A percentile compares a stretch with the other conserved stretches of the same genome.
These are phyloP conservation scores for Brettanomyces custersianus DNA, from an alignment of 805 yeast species.

Conservation along the genomic window DNA sequence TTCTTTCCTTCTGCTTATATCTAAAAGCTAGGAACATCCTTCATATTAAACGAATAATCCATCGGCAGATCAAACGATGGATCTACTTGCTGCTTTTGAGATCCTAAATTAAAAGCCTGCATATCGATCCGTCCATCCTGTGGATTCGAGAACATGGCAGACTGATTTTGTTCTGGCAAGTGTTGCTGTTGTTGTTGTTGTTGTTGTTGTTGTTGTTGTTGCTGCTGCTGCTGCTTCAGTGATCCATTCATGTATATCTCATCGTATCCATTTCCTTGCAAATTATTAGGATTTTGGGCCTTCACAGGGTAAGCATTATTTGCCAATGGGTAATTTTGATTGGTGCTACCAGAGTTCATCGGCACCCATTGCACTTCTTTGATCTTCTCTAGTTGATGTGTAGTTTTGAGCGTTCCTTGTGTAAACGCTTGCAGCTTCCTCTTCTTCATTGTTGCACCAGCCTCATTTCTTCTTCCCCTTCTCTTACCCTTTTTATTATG, in stretches of 20 bases:
- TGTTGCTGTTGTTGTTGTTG: background rate
- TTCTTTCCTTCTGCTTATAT: too few species aligned
- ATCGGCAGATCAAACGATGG: conserved; percentile 4
- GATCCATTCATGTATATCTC: too few species aligned
- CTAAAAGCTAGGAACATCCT: conserved; percentile 1
- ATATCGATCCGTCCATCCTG: too few species aligned
- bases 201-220: background rate
- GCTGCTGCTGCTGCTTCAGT: background rate
- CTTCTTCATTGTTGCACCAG: conserved; percentile 1
- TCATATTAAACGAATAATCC: conserved; percentile 3
- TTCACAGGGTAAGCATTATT: too few species aligned
- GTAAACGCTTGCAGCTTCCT: background rate
- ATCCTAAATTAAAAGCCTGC: too few species aligned
- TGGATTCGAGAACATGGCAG: background rate
- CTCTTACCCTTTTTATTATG: background rate
- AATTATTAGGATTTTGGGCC: too few species aligned
- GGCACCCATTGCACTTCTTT: too few species aligned
- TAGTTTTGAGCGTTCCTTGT: too few species aligned
- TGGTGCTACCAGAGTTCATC: too few species aligned
- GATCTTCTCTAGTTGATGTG: too few species aligned
- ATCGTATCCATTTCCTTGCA: background rate
- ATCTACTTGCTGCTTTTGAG: too few species aligned
- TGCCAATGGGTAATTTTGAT: too few species aligned
- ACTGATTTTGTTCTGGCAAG: background rate
- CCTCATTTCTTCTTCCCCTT: background rate